Conservation (phyloP, 169 alveolate genomes). For the Plasmodium knowlesi region DNA sequence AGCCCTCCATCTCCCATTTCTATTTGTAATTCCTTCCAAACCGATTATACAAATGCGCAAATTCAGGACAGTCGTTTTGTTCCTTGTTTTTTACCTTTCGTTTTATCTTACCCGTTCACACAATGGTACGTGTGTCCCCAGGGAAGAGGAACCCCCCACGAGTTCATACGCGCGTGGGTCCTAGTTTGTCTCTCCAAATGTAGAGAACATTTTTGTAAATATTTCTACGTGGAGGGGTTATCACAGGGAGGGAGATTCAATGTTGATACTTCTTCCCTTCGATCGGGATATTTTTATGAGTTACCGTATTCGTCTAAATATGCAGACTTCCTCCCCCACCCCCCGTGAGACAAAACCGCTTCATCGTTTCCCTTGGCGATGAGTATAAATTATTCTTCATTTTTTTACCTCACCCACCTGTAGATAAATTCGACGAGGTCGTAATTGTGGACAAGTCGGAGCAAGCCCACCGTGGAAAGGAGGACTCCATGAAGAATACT, state of each 20-base stretch:
- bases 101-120: slow-evolving; percentile 29
- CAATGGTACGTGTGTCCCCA: slow-evolving; percentile 32
- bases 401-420: not conserved
- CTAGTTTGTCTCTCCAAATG: not conserved
- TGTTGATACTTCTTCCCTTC: not conserved
- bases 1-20: not conserved
- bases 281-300: not conserved
- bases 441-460: slow-evolving; percentile 22
- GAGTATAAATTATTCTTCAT: not conserved
- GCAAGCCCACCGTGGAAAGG: not conserved
- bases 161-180: not conserved
- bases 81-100: slow-evolving; percentile 40
- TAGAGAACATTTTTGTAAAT: not conserved
- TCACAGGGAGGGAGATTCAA: not conserved
- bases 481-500: not conserved
- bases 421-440: slow-evolving; percentile 49
- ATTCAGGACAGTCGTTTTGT: slow-evolving; percentile 20
- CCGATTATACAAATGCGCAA: slow-evolving; percentile 26
- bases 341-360: not conserved
- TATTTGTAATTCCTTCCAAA: not conserved
- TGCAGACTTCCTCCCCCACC: not conserved
- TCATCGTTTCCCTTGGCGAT: not conserved
- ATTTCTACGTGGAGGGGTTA: not conserved
- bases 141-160: slow-evolving; percentile 6
- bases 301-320: not conserved